Conservation (phyloP, 805 yeast genomes). For the Monosporozyma siamensis region DNA sequence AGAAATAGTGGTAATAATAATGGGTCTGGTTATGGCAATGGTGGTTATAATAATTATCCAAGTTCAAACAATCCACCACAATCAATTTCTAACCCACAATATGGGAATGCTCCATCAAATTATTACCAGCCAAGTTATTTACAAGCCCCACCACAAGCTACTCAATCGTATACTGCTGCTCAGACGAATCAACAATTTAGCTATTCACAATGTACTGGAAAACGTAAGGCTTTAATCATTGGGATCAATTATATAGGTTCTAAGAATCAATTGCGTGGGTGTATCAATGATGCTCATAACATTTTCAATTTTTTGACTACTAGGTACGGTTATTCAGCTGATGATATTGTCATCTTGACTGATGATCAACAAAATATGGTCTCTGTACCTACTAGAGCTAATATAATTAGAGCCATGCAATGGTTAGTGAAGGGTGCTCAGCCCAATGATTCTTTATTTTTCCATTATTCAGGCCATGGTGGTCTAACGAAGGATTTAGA, state of each 20-base stretch:
- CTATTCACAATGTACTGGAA: slow-evolving; percentile 63
- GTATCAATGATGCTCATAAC: slow-evolving; percentile 67
- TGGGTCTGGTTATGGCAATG: neutral
- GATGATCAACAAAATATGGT: slow-evolving; percentile 44
- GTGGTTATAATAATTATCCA: neutral
- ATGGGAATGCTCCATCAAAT: slow-evolving; percentile 6
- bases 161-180: slow-evolving; percentile 6
- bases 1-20: neutral
- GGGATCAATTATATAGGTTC: slow-evolving; percentile 75
- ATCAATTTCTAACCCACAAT: slow-evolving; percentile 2
- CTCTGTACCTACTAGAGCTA: slow-evolving; percentile 52
- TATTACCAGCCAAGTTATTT: slow-evolving; percentile 10
- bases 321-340: slow-evolving; percentile 40
- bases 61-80: slow-evolving; percentile 3
- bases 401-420: slow-evolving; percentile 68
- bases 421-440: slow-evolving; percentile 70
- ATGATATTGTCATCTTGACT: slow-evolving; percentile 51
- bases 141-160: slow-evolving; percentile 7
- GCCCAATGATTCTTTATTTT: slow-evolving; percentile 69
- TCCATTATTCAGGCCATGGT: slow-evolving; percentile 86
- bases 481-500: slow-evolving; percentile 59
- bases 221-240: slow-evolving; percentile 61
- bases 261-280: slow-evolving; percentile 54
- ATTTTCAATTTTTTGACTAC: slow-evolving; percentile 37
- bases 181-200: slow-evolving; percentile 8